Percentiles rank a stretch among this genome's conserved stretches.
phyloP scores from a whole-genome alignment of 169 alveolate species.

The Amoebophrya sp. region DNA sequence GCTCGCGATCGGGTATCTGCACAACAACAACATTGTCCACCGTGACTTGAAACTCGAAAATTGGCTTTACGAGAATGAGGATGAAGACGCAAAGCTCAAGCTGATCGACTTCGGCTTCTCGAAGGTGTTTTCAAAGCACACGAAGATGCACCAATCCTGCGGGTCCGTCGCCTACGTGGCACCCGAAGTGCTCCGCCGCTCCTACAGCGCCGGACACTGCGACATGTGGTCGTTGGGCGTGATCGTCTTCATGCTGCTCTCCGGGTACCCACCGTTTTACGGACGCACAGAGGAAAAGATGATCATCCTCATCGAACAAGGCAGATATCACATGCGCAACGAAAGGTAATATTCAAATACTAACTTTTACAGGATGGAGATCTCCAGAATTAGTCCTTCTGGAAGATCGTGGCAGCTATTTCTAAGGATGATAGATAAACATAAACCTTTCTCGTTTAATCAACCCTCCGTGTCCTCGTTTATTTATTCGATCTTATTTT shows the following conservation, averaged over 20 bases:
- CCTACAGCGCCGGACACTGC: conserved; percentile 57
- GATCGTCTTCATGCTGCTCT: conserved; percentile 45
- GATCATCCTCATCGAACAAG: not conserved
- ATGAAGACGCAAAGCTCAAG: conserved; percentile 52
- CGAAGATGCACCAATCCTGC: conserved; percentile 52
- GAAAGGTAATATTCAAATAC: too few relatives aligned
- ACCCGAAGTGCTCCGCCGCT: conserved; percentile 61
- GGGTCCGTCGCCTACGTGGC: conserved; percentile 65
- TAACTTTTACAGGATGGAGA: too few relatives aligned
- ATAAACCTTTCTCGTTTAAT: too few relatives aligned
- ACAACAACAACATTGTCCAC: too few relatives aligned
- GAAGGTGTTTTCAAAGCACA: conserved; percentile 40
- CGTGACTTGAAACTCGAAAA: too few relatives aligned
- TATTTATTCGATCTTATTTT: too few relatives aligned
- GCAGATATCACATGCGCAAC: too few relatives aligned
- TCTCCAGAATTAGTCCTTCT: too few relatives aligned
- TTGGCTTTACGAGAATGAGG: conserved; percentile 59
- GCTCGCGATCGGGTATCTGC: too few relatives aligned
- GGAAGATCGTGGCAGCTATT: too few relatives aligned
- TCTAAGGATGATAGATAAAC: too few relatives aligned
- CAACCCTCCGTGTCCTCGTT: too few relatives aligned
- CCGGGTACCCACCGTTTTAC: not conserved
- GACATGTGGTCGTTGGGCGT: conserved; percentile 68
- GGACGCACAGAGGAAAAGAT: not conserved
- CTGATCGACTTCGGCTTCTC: conserved; percentile 69